phyloP scores from a whole-genome alignment of 495 filamentous ascomycete genomes.

The Darksidea phi region DNA sequence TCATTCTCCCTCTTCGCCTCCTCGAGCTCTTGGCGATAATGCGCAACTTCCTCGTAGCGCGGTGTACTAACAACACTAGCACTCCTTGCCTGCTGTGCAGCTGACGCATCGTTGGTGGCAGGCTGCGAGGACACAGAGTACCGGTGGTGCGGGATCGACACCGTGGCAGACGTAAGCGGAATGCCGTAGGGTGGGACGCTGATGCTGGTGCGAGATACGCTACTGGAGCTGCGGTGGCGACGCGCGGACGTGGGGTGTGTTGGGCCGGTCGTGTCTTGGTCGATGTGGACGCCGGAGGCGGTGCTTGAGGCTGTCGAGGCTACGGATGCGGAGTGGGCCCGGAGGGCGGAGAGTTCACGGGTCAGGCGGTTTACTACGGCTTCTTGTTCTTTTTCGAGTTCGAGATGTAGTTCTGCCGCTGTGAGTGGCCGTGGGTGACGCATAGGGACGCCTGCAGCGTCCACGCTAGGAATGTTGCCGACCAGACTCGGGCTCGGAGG shows the following conservation, averaged over 20 bases:
- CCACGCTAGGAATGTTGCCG: constrained; percentile 27
- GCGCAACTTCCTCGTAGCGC: constrained; percentile 69
- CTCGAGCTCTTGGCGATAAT: constrained; percentile 70
- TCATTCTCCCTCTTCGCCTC: constrained; percentile 78
- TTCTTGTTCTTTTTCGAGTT: constrained; percentile 91
- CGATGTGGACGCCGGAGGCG: constrained; percentile 44
- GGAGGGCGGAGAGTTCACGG: constrained; percentile 75
- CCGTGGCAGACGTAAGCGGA: constrained; percentile 32
- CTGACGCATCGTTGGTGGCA: constrained; percentile 15
- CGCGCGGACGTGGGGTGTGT: constrained; percentile 57
- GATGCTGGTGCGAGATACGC: constrained; percentile 56
- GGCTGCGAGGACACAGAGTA: constrained; percentile 31
- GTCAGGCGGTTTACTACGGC: constrained; percentile 93
- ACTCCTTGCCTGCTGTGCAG: constrained; percentile 16
- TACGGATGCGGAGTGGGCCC: constrained; percentile 75
- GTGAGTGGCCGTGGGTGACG: constrained; percentile 83
- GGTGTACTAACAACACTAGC: constrained; percentile 41
- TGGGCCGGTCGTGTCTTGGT: constrained; percentile 51
- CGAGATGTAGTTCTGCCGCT: constrained; percentile 77
- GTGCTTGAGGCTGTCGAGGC: constrained; percentile 77
- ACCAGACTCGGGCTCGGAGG: constrained; percentile 34
- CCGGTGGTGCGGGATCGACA: constrained; percentile 33
- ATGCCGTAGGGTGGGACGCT: constrained; percentile 42
- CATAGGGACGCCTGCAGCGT: constrained; percentile 54
- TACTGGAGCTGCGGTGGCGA: constrained; percentile 65